Percentiles rank a stretch among this genome's conserved stretches.
Conservation (phyloP, 2,329 filamentous ascomycete genomes). For the Aspergillus luchuensis region DNA sequence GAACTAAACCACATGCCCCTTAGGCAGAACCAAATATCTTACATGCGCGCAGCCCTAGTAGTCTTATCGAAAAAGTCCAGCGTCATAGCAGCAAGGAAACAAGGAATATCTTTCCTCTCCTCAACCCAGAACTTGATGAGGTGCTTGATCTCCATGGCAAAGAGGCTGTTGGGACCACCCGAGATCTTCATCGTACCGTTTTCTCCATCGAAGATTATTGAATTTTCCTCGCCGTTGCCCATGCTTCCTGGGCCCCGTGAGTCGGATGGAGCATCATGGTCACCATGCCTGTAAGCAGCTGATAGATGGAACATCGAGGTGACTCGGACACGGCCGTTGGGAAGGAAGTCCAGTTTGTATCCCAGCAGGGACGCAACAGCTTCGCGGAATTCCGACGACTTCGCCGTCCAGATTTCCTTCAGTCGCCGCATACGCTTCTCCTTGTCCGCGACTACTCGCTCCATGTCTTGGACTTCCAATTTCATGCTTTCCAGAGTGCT, state of each 20-base stretch:
- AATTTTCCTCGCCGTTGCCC: conserved; percentile 55
- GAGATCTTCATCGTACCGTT: conserved; percentile 97
- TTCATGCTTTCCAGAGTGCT: conserved; percentile 75
- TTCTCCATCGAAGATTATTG: conserved; percentile 84
- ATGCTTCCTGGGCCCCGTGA: conserved; percentile 44
- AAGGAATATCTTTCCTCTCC: conserved; percentile 89
- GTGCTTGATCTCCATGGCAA: conserved; percentile 80
- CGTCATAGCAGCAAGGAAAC: conserved; percentile 86
- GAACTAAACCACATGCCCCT: neutral
- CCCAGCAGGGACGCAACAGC: conserved; percentile 89
- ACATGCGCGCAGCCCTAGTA: conserved; percentile 43
- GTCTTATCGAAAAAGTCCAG: conserved; percentile 83
- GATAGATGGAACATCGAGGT: conserved; percentile 82
- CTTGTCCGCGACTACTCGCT: conserved; percentile 66
- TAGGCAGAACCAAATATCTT: conserved; percentile 12
- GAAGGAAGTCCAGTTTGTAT: conserved; percentile 93
- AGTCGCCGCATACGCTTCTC: conserved; percentile 84
- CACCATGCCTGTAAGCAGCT: conserved; percentile 46
- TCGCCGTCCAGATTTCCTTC: conserved; percentile 89
- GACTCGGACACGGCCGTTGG: conserved; percentile 93
- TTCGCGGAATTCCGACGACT: conserved; percentile 92
- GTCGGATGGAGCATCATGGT: conserved; percentile 62
- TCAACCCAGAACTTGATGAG: conserved; percentile 96
- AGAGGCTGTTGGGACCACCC: conserved; percentile 81
- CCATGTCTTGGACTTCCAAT: conserved; percentile 72